These are phyloP conservation scores for Dimocarpus longan DNA, from an alignment of 345 rosid genomes.

Conservation along the genomic window DNA sequence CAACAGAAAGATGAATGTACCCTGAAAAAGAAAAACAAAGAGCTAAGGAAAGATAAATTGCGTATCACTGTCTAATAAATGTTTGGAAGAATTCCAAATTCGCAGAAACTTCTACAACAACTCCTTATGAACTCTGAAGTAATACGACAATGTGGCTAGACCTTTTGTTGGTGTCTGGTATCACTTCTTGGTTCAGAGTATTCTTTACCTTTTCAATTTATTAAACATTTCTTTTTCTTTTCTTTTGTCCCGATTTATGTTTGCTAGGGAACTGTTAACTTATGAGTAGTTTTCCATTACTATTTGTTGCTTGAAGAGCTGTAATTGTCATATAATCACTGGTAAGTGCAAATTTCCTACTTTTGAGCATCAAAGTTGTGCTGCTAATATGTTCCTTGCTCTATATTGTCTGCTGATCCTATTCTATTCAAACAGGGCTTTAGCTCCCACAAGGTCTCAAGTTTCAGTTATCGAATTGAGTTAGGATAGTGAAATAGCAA, in stretches of 20 bases:
- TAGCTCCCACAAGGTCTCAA: not conserved
- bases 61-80: not conserved
- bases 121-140: not conserved
- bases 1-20: not conserved
- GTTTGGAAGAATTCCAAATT: not conserved
- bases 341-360: not conserved
- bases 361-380: not conserved
- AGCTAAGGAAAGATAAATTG: too few species aligned
- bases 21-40: too few species aligned
- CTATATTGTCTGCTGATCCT: not conserved
- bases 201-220: not conserved
- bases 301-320: not conserved
- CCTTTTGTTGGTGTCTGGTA: not conserved
- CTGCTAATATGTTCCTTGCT: slow-evolving; percentile 1
- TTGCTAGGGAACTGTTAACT: not conserved
- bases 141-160: not conserved
- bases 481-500: not conserved
- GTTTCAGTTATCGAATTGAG: not conserved
- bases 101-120: not conserved
- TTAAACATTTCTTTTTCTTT: not conserved
- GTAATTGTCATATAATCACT: not conserved
- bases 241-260: not conserved
- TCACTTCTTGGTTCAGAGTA: not conserved
- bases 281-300: not conserved
- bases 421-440: not conserved